These are phyloP conservation scores for Apophysomyces variabilis DNA, from an alignment of 371 early-diverging fungal genomes.

Conservation along the genomic window DNA sequence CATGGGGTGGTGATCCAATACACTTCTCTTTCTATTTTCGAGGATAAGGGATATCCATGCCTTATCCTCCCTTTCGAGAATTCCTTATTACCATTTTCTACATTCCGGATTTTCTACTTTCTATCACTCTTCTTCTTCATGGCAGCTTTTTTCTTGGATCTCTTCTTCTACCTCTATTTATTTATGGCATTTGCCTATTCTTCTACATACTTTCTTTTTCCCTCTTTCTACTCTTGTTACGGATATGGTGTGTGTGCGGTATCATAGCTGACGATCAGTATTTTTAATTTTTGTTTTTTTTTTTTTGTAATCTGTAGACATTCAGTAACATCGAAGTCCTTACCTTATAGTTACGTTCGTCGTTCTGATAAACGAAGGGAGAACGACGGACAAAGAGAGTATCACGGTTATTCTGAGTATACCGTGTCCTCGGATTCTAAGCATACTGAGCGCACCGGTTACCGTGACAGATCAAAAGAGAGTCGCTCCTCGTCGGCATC, in stretches of 20 bases:
- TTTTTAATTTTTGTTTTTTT: background rate
- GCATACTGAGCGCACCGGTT: background rate
- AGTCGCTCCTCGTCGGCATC: conserved; percentile 12
- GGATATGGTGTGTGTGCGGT: conserved; percentile 11
- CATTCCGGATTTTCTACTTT: background rate
- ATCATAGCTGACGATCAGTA: background rate
- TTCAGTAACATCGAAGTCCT: conserved; percentile 11
- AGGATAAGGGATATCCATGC: background rate
- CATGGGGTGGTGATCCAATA: conserved; percentile 8
- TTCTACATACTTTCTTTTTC: background rate
- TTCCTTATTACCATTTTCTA: background rate
- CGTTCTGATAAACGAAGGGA: conserved; percentile 5
- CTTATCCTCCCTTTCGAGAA: conserved; percentile 2
- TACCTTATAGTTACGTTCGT: conserved; percentile 2
- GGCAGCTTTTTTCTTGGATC: background rate
- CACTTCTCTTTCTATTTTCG: conserved; percentile 1
- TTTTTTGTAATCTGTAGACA: background rate
- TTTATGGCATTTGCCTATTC: background rate
- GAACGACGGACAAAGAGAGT: background rate
- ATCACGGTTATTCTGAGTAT: background rate
- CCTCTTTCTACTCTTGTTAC: background rate
- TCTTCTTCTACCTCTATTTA: background rate
- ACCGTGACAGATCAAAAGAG: conserved; percentile 11
- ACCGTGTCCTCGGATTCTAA: background rate
- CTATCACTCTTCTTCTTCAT: background rate